A percentile compares a stretch with the other conserved stretches of the same genome.
These are phyloP conservation scores for Cucurbita ficifolia DNA, from an alignment of 306 rosid genomes.

Conservation along the genomic window DNA sequence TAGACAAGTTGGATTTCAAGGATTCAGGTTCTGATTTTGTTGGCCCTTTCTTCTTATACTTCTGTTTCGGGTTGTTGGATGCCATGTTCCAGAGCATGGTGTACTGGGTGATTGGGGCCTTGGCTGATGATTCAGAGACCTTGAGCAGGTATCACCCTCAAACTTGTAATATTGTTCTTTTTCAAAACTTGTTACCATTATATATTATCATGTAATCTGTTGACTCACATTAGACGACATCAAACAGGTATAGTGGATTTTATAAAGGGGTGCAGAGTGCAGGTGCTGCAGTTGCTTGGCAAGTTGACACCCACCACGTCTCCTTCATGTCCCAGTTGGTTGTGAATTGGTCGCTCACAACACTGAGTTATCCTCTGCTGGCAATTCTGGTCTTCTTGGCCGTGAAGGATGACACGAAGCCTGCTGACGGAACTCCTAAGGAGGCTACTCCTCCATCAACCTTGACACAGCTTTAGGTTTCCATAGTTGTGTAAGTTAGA, in stretches of 20 bases:
- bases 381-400: slow-evolving; percentile 43
- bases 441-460: slow-evolving; percentile 11
- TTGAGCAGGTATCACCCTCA: slow-evolving; percentile 52
- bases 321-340: slow-evolving; percentile 44
- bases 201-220: not conserved
- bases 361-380: slow-evolving; percentile 55
- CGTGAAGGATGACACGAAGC: slow-evolving; percentile 36
- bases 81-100: slow-evolving; percentile 82
- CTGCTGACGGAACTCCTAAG: slow-evolving; percentile 17
- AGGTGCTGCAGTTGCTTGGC: slow-evolving; percentile 97
- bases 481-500: not conserved
- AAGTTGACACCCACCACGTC: slow-evolving; percentile 42
- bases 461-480: no score
- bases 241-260: slow-evolving; percentile 64
- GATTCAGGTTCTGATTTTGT: slow-evolving; percentile 35
- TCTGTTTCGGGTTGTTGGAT: slow-evolving; percentile 73
- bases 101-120: slow-evolving; percentile 80
- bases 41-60: slow-evolving; percentile 72
- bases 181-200: no score
- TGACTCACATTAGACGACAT: not conserved
- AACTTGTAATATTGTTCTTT: no score
- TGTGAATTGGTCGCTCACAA: slow-evolving; percentile 50
- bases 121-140: slow-evolving; percentile 73
- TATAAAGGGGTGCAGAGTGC: slow-evolving; percentile 94
- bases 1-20: slow-evolving; percentile 47